Conservation (phyloP, 768 basidiomycete species). For the Phlebiopsis gigantea region DNA sequence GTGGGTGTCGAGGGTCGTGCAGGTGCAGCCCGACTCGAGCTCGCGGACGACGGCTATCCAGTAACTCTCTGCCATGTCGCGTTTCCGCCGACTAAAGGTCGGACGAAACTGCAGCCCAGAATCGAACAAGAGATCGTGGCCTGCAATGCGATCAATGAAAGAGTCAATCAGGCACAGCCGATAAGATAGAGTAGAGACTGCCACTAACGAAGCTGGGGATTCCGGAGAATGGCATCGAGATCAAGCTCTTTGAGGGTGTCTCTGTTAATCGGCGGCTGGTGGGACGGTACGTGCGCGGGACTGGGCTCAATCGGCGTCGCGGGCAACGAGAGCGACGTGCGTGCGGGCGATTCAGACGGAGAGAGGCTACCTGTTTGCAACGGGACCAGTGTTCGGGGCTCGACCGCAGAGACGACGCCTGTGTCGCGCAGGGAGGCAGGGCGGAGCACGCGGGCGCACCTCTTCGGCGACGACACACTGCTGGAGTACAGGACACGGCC, state of each 20-base stretch:
- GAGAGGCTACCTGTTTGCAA: conserved; percentile 14
- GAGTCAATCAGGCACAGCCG: conserved; percentile 15
- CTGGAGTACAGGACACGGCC: conserved; percentile 10
- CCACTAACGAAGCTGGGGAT: conserved; percentile 86
- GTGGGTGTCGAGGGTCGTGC: conserved; percentile 64
- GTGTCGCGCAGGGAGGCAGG: conserved; percentile 26
- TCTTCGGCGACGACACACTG: conserved; percentile 18
- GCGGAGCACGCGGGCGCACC: conserved; percentile 27
- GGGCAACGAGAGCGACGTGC: conserved; percentile 23
- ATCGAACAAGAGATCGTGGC: conserved; percentile 89
- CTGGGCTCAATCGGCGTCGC: conserved; percentile 38
- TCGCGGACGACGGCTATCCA: conserved; percentile 81
- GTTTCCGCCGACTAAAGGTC: conserved; percentile 66
- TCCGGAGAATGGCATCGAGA: conserved; percentile 77
- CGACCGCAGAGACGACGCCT: conserved; percentile 23
- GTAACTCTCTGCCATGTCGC: conserved; percentile 71
- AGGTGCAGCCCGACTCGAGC: conserved; percentile 77
- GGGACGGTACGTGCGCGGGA: conserved; percentile 55
- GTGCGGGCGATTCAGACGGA: conserved; percentile 18
- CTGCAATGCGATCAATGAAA: conserved; percentile 31
- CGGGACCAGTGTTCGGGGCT: conserved; percentile 19
- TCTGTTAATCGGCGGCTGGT: conserved; percentile 74
- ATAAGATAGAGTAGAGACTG: conserved; percentile 8
- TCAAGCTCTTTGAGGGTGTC: conserved; percentile 83
- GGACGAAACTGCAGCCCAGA: conserved; percentile 79